Evolutionary conservation across 192 early-diverging fungal genomes (phyloP).

Genomic region (Backusella parvicylindrica): DNA sequence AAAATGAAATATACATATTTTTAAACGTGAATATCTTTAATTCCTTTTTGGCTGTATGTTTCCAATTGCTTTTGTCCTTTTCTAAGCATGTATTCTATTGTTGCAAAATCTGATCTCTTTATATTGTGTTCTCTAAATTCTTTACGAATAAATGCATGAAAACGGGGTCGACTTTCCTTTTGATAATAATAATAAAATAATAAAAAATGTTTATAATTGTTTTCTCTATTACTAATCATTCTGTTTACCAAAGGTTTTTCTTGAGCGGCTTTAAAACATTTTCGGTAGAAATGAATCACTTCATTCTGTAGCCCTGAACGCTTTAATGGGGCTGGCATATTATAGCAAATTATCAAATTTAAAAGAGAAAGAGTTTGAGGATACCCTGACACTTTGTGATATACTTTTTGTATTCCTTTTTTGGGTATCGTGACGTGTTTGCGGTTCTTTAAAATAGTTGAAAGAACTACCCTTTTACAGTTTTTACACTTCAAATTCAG

Average conservation of each 20-base stretch:
- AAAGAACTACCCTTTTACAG: no score
- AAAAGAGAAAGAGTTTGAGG: background rate
- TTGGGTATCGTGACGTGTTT: background rate
- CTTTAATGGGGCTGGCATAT: conserved; percentile 20
- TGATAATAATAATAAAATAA: background rate
- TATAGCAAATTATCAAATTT: background rate
- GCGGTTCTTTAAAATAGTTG: background rate
- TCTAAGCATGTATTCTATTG: conserved; percentile 69
- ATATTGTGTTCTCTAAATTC: conserved; percentile 62
- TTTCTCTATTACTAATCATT: background rate
- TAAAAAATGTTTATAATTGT: background rate
- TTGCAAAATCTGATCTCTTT: conserved; percentile 57
- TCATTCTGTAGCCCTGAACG: conserved; percentile 68
- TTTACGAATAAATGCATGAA: conserved; percentile 62
- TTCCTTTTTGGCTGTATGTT: conserved; percentile 55
- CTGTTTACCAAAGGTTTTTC: conserved; percentile 55
- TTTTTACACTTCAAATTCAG: no score
- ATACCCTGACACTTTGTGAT: background rate
- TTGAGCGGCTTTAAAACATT: conserved; percentile 63
- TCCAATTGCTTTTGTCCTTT: conserved; percentile 61
- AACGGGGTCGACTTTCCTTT: conserved; percentile 58
- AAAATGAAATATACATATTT: conserved; percentile 12
- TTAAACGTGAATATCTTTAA: conserved; percentile 54
- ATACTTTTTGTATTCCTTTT: background rate
- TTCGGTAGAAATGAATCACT: conserved; percentile 62